phyloP scores from a whole-genome alignment of 2,329 filamentous ascomycete genomes.

The Xylaria sp. region DNA sequence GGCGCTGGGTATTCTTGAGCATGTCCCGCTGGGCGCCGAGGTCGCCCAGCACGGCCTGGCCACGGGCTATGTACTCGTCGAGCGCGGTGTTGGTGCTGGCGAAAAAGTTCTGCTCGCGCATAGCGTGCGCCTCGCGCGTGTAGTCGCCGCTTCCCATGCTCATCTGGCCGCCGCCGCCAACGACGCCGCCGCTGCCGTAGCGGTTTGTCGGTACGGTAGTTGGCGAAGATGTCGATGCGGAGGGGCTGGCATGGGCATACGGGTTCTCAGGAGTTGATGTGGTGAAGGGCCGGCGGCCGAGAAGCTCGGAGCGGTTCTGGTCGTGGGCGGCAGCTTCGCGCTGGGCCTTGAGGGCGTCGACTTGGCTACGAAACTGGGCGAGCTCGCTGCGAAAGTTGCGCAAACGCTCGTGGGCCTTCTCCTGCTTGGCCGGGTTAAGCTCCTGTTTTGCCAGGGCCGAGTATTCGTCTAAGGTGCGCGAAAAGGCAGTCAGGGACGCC shows the following conservation, averaged over 20 bases:
- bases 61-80: conserved; percentile 93
- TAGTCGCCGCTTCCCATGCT: conserved; percentile 69
- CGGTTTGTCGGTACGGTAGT: conserved; percentile 55
- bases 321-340: conserved; percentile 78
- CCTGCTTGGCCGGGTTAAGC: conserved; percentile 88
- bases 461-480: conserved; percentile 94
- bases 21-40: conserved; percentile 91
- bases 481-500: conserved; percentile 76
- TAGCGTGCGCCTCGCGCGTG: conserved; percentile 80
- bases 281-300: conserved; percentile 86
- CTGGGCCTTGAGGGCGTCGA: conserved; percentile 80
- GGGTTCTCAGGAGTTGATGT: conserved; percentile 88
- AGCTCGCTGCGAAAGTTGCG: conserved; percentile 88
- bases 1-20: conserved; percentile 92
- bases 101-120: conserved; percentile 92
- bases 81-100: conserved; percentile 82
- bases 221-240: conserved; percentile 49
- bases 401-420: conserved; percentile 87
- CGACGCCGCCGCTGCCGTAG: conserved; percentile 49
- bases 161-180: conserved; percentile 52
- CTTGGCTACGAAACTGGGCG: conserved; percentile 79
- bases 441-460: conserved; percentile 85
- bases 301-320: conserved; percentile 79
- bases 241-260: conserved; percentile 71
- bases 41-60: conserved; percentile 89